phyloP scores from a whole-genome alignment of 2,329 filamentous ascomycete genomes.

The Trichoderma atroviride region DNA sequence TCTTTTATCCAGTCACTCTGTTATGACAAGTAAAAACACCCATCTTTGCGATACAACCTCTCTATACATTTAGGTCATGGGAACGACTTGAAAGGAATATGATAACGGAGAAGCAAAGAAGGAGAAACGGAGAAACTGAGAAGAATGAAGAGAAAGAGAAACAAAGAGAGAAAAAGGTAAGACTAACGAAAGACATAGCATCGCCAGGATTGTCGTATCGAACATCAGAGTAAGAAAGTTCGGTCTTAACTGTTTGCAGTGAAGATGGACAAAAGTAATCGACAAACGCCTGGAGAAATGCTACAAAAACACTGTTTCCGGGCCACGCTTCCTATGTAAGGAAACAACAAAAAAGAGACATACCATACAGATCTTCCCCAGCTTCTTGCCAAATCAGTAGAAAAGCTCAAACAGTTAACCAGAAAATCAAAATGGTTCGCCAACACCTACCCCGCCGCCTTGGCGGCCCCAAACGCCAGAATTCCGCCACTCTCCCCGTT shows the following conservation, averaged over 20 bases:
- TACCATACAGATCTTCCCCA: slow-evolving; percentile 19
- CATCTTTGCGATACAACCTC: not conserved
- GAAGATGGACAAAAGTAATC: slow-evolving; percentile 26
- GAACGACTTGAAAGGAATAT: not conserved
- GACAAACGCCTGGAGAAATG: slow-evolving; percentile 43
- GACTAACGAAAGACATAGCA: slow-evolving; percentile 26
- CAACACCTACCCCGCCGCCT: slow-evolving; percentile 54
- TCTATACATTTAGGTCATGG: not conserved
- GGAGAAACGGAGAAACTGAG: not conserved
- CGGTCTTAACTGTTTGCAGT: slow-evolving; percentile 30
- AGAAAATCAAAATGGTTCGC: slow-evolving; percentile 45
- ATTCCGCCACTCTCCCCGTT: slow-evolving; percentile 60
- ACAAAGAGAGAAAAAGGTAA: not conserved
- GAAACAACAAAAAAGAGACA: slow-evolving; percentile 21
- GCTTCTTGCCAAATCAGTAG: slow-evolving; percentile 23
- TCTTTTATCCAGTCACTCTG: not conserved
- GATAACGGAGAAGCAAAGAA: not conserved
- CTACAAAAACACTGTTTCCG: slow-evolving; percentile 41
- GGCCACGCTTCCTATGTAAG: slow-evolving; percentile 37
- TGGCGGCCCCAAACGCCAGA: slow-evolving; percentile 55
- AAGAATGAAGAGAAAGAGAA: not conserved
- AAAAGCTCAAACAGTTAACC: slow-evolving; percentile 17
- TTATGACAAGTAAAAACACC: not conserved
- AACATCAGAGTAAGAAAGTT: slow-evolving; percentile 19
- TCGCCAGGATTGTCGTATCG: slow-evolving; percentile 25